Evolutionary conservation across 345 rosid genomes (phyloP).

Genomic region (Dipteronia dyeriana): DNA sequence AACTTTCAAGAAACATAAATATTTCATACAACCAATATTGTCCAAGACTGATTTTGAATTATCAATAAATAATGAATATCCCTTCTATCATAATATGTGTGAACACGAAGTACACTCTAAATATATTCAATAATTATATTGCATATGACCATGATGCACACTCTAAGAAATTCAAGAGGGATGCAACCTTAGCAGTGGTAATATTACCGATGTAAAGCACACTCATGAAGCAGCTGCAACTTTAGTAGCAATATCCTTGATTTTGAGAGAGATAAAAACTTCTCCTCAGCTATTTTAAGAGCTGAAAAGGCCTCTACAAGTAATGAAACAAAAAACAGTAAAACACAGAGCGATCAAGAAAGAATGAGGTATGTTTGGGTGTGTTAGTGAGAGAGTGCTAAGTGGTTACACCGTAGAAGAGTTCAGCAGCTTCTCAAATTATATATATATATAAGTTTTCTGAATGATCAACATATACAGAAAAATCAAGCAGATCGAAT

Average conservation of each 20-base stretch:
- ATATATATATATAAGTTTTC: not conserved
- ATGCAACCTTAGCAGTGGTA: conserved; percentile 15
- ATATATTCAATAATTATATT: conserved; percentile 12
- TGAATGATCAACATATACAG: not conserved
- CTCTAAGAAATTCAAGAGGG: conserved; percentile 3
- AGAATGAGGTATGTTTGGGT: not conserved
- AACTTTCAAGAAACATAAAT: too few relatives aligned
- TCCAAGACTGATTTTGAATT: too few relatives aligned
- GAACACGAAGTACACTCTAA: not conserved
- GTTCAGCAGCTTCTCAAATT: not conserved
- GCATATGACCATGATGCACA: conserved; percentile 12
- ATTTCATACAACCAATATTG: too few relatives aligned
- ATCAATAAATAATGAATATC: too few relatives aligned
- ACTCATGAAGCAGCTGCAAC: conserved; percentile 89
- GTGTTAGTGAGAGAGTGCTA: not conserved
- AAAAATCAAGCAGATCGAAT: not conserved
- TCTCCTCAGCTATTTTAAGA: conserved; percentile 76
- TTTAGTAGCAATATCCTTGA: conserved; percentile 75
- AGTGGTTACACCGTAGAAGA: not conserved
- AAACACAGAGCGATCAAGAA: conserved; percentile 4
- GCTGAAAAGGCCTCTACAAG: conserved; percentile 85
- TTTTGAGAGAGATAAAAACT: conserved; percentile 72
- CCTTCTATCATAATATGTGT: too few relatives aligned
- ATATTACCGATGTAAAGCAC: conserved; percentile 81
- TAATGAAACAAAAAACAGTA: conserved; percentile 16